Base-by-base conservation (phyloP, 1,139 yeast species). In the Waltiozyma sp. region DNA sequence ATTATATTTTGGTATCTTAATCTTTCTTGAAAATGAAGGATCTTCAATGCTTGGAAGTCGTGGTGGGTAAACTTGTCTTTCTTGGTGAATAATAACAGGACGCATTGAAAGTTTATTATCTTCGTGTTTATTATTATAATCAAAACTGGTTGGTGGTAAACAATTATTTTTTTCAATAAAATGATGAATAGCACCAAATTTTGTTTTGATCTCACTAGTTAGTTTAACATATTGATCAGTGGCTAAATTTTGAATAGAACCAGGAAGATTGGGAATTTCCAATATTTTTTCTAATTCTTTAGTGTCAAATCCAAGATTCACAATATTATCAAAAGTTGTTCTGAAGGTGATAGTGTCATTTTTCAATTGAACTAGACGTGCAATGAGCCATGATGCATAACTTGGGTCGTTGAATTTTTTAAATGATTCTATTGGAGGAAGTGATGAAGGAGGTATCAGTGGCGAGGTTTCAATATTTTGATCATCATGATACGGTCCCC, bases 1-100 rank as follows among this genome's bases (percentile, higher is more conserved):
- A 9, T 77, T 68, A 0, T 96, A 87, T 50, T 78, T 80, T 59
- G 91, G 97, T 21, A 82, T 76, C 56, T 88, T n/a, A 18, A 31
- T 31, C 34, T 31, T 31, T 31, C 34, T 31, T 4, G 34, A 4
- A 14, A 31, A 15, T 6, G 16, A 14, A 31, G 4, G 4, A 14
- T 31, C 18, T 8, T 6, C 16, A n/a, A 31, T 31, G 4, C 15
- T 6, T n/a, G 34, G 34, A 31, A 31, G 18, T n/a, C 6, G 34
- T n/a, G 34, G 34, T n/a, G 34, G 34, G 18, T 31, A 31, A n/a
- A 5, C 10, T n/a, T 31, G 34, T 31, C 34, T 14, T 31, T 31
- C 34, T 6, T 31, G 11, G 34, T 31, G n/a, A n/a, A 3, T 14
- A 10, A n/a, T 5, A 21, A 21, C 23, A 21, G 8, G 15, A n/a